phyloP scores from a whole-genome alignment of 345 rosid genomes.

The Citrus sp. region DNA sequence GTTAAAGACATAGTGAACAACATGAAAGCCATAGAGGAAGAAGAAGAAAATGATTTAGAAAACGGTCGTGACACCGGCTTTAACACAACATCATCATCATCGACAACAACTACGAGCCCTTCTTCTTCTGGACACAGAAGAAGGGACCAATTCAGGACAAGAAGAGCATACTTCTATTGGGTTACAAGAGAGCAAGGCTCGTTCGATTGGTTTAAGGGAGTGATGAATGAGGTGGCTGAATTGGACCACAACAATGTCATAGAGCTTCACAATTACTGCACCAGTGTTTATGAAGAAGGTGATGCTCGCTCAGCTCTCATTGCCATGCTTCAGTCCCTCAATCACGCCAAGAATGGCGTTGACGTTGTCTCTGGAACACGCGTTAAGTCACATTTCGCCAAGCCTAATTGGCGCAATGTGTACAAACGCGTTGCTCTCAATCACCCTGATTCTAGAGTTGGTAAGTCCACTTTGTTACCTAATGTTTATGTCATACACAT shows the following conservation, averaged over 20 bases:
- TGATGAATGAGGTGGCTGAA: constrained; percentile 79
- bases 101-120: constrained; percentile 26
- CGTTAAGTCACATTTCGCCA: constrained; percentile 80
- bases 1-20: constrained; percentile 73
- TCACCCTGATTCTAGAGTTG: constrained; percentile 59
- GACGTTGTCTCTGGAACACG: constrained; percentile 78
- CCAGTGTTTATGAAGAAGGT: constrained; percentile 85
- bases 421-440: constrained; percentile 63
- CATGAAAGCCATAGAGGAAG: constrained; percentile 45
- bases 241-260: constrained; percentile 57
- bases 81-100: not conserved
- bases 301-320: constrained; percentile 82
- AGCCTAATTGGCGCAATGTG: constrained; percentile 71
- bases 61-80: constrained; percentile 14
- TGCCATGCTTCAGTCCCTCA: constrained; percentile 71
- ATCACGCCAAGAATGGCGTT: constrained; percentile 70
- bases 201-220: constrained; percentile 80
- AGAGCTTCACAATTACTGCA: constrained; percentile 74
- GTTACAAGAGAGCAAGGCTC: constrained; percentile 85
- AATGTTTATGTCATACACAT: not conserved
- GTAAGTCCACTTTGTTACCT: constrained; percentile 31
- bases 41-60: constrained; percentile 41
- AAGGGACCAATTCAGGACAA: constrained; percentile 55
- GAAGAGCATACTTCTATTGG: constrained; percentile 83
- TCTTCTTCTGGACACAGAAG: constrained; percentile 27